These are phyloP conservation scores for Colletotrichum cuscutae DNA, from an alignment of 2,329 filamentous ascomycete genomes.

Conservation along the genomic window DNA sequence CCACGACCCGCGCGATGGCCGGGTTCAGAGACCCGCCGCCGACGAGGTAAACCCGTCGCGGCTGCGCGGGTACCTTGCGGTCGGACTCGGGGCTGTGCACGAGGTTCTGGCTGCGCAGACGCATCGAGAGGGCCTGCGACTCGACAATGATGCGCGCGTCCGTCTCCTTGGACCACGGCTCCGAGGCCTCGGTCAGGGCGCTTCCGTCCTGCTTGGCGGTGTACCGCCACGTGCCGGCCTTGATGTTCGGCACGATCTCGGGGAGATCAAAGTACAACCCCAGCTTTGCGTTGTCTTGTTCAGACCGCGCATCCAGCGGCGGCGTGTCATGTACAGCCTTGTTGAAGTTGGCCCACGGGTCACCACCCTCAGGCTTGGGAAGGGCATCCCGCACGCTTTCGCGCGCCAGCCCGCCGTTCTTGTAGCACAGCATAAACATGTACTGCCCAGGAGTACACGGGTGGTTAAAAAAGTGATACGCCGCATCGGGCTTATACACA, in stretches of 20 bases:
- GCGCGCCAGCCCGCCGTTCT: slow-evolving; percentile 93
- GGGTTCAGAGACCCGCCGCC: slow-evolving; percentile 91
- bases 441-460: slow-evolving; percentile 90
- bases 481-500: slow-evolving; percentile 87
- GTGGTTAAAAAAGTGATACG: slow-evolving; percentile 98
- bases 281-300: slow-evolving; percentile 75
- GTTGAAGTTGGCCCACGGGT: slow-evolving; percentile 87
- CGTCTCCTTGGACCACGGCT: slow-evolving; percentile 64
- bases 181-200: slow-evolving; percentile 49
- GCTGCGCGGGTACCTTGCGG: slow-evolving; percentile 77
- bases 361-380: slow-evolving; percentile 60
- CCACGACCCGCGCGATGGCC: slow-evolving; percentile 86
- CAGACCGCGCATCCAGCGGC: slow-evolving; percentile 71
- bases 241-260: slow-evolving; percentile 94
- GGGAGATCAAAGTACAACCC: slow-evolving; percentile 96
- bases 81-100: slow-evolving; percentile 64
- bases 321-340: slow-evolving; percentile 73
- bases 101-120: slow-evolving; percentile 83
- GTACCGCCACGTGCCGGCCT: slow-evolving; percentile 88
- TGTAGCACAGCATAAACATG: slow-evolving; percentile 99
- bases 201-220: slow-evolving; percentile 64
- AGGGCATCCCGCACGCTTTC: slow-evolving; percentile 89
- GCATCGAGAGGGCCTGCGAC: slow-evolving; percentile 92
- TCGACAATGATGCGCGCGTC: slow-evolving; percentile 91
- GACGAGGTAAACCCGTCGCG: slow-evolving; percentile 90